Percentiles rank a stretch among this genome's conserved stretches.
Evolutionary conservation across 2,329 filamentous ascomycete genomes (phyloP).

Genomic region (Hypoxylon sp.): DNA sequence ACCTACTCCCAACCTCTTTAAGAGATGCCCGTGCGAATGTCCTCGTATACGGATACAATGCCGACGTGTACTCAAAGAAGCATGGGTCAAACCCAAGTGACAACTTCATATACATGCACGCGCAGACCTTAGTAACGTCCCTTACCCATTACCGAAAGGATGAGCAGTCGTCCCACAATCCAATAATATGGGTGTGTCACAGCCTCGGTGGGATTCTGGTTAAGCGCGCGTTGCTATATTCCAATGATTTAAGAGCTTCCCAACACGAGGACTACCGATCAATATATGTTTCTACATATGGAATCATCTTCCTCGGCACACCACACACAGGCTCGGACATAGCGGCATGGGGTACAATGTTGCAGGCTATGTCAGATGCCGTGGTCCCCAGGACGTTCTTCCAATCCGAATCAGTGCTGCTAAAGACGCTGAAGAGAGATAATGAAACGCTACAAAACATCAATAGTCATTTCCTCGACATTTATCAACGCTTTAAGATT

Average conservation of each 20-base stretch:
- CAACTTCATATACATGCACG: constrained; percentile 78
- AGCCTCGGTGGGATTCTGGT: constrained; percentile 80
- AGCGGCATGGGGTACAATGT: constrained; percentile 75
- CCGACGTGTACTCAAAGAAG: constrained; percentile 69
- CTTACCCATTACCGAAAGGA: constrained; percentile 74
- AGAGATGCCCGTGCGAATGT: constrained; percentile 72
- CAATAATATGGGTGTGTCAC: constrained; percentile 83
- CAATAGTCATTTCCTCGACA: constrained; percentile 79
- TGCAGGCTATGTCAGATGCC: constrained; percentile 77
- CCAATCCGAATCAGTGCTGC: constrained; percentile 75
- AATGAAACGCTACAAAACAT: constrained; percentile 82
- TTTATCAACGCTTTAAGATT: constrained; percentile 78
- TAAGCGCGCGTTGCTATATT: constrained; percentile 78
- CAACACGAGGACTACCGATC: constrained; percentile 76
- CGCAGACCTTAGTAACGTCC: constrained; percentile 75
- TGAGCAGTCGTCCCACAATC: constrained; percentile 69
- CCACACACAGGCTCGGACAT: constrained; percentile 79
- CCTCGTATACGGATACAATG: constrained; percentile 82
- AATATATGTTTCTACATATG: constrained; percentile 81
- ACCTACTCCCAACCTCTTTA: constrained; percentile 75
- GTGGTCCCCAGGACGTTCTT: constrained; percentile 76
- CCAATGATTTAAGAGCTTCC: constrained; percentile 71
- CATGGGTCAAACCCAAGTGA: constrained; percentile 71
- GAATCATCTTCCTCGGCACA: constrained; percentile 82
- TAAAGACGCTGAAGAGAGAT: constrained; percentile 79